Evolutionary conservation across 208 protist genomes (phyloP), one percentile per base, ranked within the genome.

Genomic region (Trypanosoma platydactyli): DNA sequence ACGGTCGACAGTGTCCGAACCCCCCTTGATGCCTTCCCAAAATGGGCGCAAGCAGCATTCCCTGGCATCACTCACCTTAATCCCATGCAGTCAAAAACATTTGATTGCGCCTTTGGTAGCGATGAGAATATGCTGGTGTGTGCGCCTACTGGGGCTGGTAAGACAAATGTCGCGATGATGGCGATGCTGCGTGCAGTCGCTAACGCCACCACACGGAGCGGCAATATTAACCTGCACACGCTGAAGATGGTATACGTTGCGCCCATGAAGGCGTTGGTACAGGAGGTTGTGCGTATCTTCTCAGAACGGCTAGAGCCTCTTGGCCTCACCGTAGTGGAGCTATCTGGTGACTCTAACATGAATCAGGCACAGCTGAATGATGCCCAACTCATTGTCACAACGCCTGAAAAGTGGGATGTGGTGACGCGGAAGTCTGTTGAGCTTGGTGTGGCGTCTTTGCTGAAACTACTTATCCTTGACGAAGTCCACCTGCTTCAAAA

Each of bases 401-500:
- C 99, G 15, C 99, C 99, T 11, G 99, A 99, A 83, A 99, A 99
- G 88, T 99, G 98, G 98, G 99, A 99, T 75, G 96, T 99, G 50
- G 97, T 99, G 41, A 99, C 98, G 13, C 89, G 99, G 64, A 99
- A 99, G 73, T 87, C 89, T 18, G 83, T 99, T 18, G 80, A 98
- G 45, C 97, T 99, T 16, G 87, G 88, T 18, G 84, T 97, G 16
- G 88, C 87, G 1, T 77, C 85, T 6, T 68, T 87, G 70, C 78
- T 97, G 33, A 81, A 84, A 58, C 76, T 99, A 33, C 65, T 99
- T 20, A 98, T 99, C 67, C 94, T 99, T 60, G 98, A 99, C 74
- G 97, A 99, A 81, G 96, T 99, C 63, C 99, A 99, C 80, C 80
- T 99, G 16, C 85, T 99, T 38, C 99, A 99, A 79, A 99, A 99